These are phyloP conservation scores for Bromus sterilis DNA, from an alignment of 176 grass and related monocot species.

Conservation along the genomic window DNA sequence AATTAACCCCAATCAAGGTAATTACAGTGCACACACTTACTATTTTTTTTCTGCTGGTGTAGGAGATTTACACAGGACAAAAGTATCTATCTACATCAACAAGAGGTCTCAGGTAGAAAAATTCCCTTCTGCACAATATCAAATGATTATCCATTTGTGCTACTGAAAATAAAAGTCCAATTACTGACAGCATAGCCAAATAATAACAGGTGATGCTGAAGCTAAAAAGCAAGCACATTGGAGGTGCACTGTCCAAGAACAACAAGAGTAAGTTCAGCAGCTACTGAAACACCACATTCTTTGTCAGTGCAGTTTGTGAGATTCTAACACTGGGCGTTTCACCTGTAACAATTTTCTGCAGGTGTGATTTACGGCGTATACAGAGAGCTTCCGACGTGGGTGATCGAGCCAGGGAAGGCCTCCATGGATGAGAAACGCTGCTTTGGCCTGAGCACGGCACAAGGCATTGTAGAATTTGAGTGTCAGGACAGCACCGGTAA, in stretches of 20 bases:
- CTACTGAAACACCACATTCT: neutral
- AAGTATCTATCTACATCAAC: slow-evolving; percentile 79
- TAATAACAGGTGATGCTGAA: slow-evolving; percentile 77
- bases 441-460: slow-evolving; percentile 79
- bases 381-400: slow-evolving; percentile 74
- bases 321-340: neutral
- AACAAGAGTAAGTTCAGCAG: slow-evolving; percentile 64
- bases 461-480: slow-evolving; percentile 79
- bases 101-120: slow-evolving; percentile 70
- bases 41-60: slow-evolving; percentile 20
- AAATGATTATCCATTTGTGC: neutral
- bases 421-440: slow-evolving; percentile 34
- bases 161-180: neutral
- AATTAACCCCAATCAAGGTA: neutral
- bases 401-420: slow-evolving; percentile 40
- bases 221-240: slow-evolving; percentile 90
- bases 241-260: slow-evolving; percentile 88
- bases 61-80: slow-evolving; percentile 68
- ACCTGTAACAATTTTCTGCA: slow-evolving; percentile 13
- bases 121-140: neutral
- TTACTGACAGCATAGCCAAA: slow-evolving; percentile 3
- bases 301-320: neutral
- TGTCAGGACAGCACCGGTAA: slow-evolving; percentile 53
- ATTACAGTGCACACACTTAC: neutral
- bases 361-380: slow-evolving; percentile 85